A percentile compares a stretch with the other conserved stretches of the same genome.
These are phyloP conservation scores for Collybia sp. DNA, from an alignment of 768 basidiomycete species.

Conservation along the genomic window DNA sequence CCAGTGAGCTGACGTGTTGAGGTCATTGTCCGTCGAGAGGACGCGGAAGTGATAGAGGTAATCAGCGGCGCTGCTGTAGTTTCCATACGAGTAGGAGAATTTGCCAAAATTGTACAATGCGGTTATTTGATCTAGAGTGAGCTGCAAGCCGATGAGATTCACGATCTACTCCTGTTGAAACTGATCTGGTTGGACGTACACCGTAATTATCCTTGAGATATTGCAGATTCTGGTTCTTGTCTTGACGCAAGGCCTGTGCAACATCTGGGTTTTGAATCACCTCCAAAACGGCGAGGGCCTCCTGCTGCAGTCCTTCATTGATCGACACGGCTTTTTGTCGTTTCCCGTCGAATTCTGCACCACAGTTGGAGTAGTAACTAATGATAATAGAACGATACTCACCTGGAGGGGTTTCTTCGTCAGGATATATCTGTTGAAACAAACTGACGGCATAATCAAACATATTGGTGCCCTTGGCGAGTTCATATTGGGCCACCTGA, in stretches of 20 bases:
- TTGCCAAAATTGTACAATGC: conserved; percentile 97
- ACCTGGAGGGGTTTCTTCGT: conserved; percentile 68
- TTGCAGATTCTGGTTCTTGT: conserved; percentile 94
- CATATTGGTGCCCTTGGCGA: conserved; percentile 98
- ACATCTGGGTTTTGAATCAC: conserved; percentile 98
- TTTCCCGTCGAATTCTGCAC: conserved; percentile 77
- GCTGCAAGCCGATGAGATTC: conserved; percentile 38
- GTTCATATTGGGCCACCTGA: conserved; percentile 91
- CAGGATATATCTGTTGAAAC: conserved; percentile 75
- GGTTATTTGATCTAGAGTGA: conserved; percentile 92
- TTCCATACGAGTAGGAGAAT: conserved; percentile 98
- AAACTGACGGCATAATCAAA: conserved; percentile 86
- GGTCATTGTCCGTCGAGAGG: conserved; percentile 88
- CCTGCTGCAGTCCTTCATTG: conserved; percentile 80
- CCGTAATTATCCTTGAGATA: conserved; percentile 92
- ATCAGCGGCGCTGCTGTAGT: conserved; percentile 94
- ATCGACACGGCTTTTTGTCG: conserved; percentile 79
- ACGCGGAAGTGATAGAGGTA: conserved; percentile 99
- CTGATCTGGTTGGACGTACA: conserved; percentile 38
- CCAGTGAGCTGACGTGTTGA: conserved; percentile 97
- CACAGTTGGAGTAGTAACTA: not conserved
- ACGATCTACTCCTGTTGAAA: not conserved
- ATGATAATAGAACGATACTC: conserved; percentile 11
- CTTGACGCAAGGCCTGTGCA: conserved; percentile 88
- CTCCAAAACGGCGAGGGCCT: conserved; percentile 89